These are phyloP conservation scores for Tremella yokohamensis DNA, from an alignment of 768 basidiomycete genomes.

Conservation along the genomic window DNA sequence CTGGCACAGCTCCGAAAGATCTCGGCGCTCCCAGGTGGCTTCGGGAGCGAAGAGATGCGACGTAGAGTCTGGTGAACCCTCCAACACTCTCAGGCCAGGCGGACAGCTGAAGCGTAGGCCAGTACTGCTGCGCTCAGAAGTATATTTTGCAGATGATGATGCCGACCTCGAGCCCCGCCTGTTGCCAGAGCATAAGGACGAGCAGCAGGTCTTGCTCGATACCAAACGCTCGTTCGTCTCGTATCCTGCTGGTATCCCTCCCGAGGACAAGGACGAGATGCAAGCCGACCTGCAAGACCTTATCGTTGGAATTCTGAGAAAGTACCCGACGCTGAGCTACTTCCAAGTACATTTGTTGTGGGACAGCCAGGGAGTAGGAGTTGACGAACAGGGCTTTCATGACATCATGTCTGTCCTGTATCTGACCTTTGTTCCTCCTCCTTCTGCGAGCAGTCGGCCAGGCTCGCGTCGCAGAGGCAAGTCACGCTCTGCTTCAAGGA, in stretches of 20 bases:
- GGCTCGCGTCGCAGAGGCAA: not conserved
- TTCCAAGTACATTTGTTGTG: constrained; percentile 64
- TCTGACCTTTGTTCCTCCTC: constrained; percentile 44
- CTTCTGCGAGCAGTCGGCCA: not conserved
- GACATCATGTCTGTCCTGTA: constrained; percentile 79
- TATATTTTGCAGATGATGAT: constrained; percentile 9
- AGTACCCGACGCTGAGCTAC: constrained; percentile 69
- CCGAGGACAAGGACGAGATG: constrained; percentile 54
- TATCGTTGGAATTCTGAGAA: constrained; percentile 70
- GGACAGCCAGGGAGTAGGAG: not conserved
- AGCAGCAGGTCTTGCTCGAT: constrained; percentile 80
- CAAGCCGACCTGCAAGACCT: constrained; percentile 68
- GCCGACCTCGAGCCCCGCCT: not conserved
- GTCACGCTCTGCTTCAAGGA: no score
- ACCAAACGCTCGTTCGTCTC: constrained; percentile 90
- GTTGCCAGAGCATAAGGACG: constrained; percentile 56
- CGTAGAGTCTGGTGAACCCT: constrained; percentile 45
- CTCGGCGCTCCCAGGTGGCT: constrained; percentile 47
- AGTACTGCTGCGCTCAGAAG: constrained; percentile 18
- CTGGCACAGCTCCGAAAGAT: constrained; percentile 31
- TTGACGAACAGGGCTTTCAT: constrained; percentile 69
- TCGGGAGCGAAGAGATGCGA: constrained; percentile 43
- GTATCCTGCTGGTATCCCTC: constrained; percentile 74
- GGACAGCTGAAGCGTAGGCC: constrained; percentile 13
- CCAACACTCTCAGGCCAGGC: not conserved